Evolutionary conservation across 1,139 yeast species (phyloP).

Genomic region (Hyphopichia fennica): DNA sequence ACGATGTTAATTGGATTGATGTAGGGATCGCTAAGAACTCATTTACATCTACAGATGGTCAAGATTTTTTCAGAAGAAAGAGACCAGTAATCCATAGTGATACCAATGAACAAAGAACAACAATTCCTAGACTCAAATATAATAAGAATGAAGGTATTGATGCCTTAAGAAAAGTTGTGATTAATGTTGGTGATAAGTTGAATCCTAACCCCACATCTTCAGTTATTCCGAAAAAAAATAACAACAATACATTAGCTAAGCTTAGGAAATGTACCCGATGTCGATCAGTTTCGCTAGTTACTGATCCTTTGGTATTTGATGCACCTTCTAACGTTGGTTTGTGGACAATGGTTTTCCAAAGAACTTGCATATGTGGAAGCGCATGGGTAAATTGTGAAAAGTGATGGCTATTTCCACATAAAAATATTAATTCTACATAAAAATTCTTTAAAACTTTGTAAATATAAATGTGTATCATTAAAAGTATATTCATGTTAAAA

Average conservation of each 20-base stretch:
- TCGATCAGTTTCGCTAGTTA: constrained; percentile 56
- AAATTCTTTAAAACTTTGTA: too few species aligned
- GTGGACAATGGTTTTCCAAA: constrained; percentile 74
- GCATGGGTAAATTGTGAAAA: constrained; percentile 53
- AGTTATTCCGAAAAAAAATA: constrained; percentile 14
- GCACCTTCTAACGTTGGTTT: constrained; percentile 41
- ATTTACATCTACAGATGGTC: not conserved
- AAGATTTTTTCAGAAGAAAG: not conserved
- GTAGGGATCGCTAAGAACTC: constrained; percentile 32
- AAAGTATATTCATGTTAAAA: not conserved
- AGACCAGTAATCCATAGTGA: constrained; percentile 6
- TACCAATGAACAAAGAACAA: constrained; percentile 8
- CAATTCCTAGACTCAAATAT: constrained; percentile 22
- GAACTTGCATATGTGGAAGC: constrained; percentile 81
- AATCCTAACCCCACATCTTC: constrained; percentile 18
- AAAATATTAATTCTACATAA: too few species aligned
- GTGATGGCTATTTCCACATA: not conserved
- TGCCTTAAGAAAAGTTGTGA: constrained; percentile 44
- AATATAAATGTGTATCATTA: not conserved
- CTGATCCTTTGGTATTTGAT: constrained; percentile 47
- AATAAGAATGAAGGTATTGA: constrained; percentile 34
- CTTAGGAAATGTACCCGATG: constrained; percentile 66
- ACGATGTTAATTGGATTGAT: constrained; percentile 71
- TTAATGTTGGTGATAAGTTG: constrained; percentile 19
- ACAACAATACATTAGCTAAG: constrained; percentile 8